phyloP scores from a whole-genome alignment of 495 filamentous ascomycete genomes.

The Penicillium turbatum region DNA sequence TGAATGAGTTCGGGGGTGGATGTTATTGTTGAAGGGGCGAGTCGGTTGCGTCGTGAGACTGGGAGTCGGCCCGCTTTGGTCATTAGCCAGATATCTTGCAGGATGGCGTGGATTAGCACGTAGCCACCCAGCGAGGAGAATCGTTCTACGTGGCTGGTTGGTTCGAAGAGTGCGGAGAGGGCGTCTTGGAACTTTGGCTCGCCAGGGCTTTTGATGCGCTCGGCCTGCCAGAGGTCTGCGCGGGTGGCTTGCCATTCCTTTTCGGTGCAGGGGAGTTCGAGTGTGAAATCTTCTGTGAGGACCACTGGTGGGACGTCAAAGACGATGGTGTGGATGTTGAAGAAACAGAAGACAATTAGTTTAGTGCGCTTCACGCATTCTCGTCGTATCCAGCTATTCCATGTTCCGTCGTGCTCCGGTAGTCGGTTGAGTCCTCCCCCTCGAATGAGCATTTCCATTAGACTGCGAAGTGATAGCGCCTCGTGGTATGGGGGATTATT shows the following conservation, averaged over 20 bases:
- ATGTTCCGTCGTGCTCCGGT: constrained; percentile 33
- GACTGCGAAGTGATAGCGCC: constrained; percentile 31
- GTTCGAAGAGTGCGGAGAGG: constrained; percentile 27
- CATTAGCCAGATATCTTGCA: constrained; percentile 65
- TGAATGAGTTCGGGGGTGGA: constrained; percentile 53
- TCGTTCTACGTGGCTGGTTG: constrained; percentile 20
- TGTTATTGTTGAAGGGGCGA: constrained; percentile 20
- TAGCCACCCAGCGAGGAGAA: constrained; percentile 62
- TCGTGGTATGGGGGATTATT: constrained; percentile 36
- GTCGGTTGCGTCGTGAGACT: constrained; percentile 40
- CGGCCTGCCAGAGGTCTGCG: constrained; percentile 28
- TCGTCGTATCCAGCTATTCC: constrained; percentile 47
- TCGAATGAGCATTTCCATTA: constrained; percentile 33
- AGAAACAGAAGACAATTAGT: constrained; percentile 47
- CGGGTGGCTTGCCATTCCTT: constrained; percentile 35
- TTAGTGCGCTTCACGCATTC: constrained; percentile 46
- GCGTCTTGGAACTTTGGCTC: constrained; percentile 38
- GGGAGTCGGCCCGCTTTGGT: constrained; percentile 52
- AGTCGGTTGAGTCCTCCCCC: constrained; percentile 34
- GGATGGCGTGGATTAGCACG: constrained; percentile 61
- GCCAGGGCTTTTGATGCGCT: constrained; percentile 22
- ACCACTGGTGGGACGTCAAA: constrained; percentile 51
- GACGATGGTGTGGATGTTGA: constrained; percentile 48
- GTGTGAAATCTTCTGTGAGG: constrained; percentile 57
- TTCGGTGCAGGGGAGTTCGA: constrained; percentile 54